Evolutionary conservation across 345 rosid species (phyloP).

Genomic region (Ailanthus altissimus): DNA sequence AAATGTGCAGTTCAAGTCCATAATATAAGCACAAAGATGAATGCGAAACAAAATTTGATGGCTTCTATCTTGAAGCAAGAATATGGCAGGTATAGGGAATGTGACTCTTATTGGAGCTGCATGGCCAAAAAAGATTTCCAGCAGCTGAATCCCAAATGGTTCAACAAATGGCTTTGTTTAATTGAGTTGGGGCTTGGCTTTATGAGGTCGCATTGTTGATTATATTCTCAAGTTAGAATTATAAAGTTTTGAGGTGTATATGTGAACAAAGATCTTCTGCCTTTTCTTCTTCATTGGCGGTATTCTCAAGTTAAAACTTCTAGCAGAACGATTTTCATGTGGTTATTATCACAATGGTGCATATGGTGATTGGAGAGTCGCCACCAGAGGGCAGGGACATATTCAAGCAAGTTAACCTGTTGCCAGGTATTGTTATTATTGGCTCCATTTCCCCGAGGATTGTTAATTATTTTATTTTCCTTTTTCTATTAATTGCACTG

Average conservation of each 20-base stretch:
- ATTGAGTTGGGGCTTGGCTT: slow-evolving; percentile 9
- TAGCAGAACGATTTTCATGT: slow-evolving; percentile 21
- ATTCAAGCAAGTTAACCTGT: slow-evolving; percentile 19
- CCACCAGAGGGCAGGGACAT: slow-evolving; percentile 12
- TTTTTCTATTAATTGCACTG: neutral
- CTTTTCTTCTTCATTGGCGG: slow-evolving; percentile 4
- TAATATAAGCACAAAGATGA: neutral
- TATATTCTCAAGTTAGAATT: neutral
- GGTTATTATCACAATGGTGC: neutral
- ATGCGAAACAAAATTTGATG: neutral
- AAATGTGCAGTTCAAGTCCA: slow-evolving; percentile 14
- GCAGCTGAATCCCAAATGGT: slow-evolving; percentile 14
- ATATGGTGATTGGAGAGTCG: slow-evolving; percentile 17
- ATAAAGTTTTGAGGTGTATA: slow-evolving; percentile 1
- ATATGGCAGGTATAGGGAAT: slow-evolving; percentile 3
- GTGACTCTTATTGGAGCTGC: slow-evolving; percentile 2
- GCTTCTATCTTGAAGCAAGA: slow-evolving; percentile 10
- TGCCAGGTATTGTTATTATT: slow-evolving; percentile 24
- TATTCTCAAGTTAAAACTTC: slow-evolving; percentile 11
- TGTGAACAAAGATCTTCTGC: neutral
- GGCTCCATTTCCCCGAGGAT: neutral
- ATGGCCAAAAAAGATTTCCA: neutral
- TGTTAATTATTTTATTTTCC: neutral
- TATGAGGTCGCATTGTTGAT: neutral
- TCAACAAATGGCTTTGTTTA: neutral